Evolutionary conservation across 2,329 filamentous ascomycete species (phyloP).

Genomic region (Passalora sequoiae): DNA sequence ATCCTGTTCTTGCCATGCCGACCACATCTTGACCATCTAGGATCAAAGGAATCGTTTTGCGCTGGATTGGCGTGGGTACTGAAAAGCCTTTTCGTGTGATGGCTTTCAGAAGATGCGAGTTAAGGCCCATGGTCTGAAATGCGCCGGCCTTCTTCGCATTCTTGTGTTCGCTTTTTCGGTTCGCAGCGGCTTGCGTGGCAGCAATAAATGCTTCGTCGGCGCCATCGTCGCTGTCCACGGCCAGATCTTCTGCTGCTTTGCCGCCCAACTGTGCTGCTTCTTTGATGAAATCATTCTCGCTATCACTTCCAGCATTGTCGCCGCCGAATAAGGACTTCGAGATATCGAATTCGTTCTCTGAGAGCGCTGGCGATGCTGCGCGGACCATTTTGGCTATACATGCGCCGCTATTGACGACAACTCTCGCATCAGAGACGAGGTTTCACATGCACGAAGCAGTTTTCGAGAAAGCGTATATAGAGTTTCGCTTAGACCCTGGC

Average conservation of each 20-base stretch:
- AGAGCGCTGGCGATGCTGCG: slow-evolving; percentile 72
- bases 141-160: slow-evolving; percentile 92
- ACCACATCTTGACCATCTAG: slow-evolving; percentile 92
- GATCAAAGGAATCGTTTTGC: slow-evolving; percentile 90
- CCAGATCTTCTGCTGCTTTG: slow-evolving; percentile 8
- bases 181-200: slow-evolving; percentile 76
- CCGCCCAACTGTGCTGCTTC: slow-evolving; percentile 4
- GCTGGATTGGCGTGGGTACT: slow-evolving; percentile 93
- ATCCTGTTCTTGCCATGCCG: slow-evolving; percentile 97
- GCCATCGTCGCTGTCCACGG: slow-evolving; percentile 24
- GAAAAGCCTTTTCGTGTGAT: slow-evolving; percentile 93
- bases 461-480: background rate
- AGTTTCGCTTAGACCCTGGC: background rate
- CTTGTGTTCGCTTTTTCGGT: slow-evolving; percentile 76
- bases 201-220: slow-evolving; percentile 75
- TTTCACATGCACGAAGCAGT: background rate
- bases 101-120: slow-evolving; percentile 76
- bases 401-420: background rate
- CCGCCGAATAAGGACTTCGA: slow-evolving; percentile 57
- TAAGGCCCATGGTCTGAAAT: slow-evolving; percentile 92
- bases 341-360: slow-evolving; percentile 90
- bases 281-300: slow-evolving; percentile 26
- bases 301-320: slow-evolving; percentile 53
- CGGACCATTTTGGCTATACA: slow-evolving; percentile 33
- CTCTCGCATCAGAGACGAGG: background rate